phyloP scores from a whole-genome alignment of 768 basidiomycete species.

The Suillus hirtellus region DNA sequence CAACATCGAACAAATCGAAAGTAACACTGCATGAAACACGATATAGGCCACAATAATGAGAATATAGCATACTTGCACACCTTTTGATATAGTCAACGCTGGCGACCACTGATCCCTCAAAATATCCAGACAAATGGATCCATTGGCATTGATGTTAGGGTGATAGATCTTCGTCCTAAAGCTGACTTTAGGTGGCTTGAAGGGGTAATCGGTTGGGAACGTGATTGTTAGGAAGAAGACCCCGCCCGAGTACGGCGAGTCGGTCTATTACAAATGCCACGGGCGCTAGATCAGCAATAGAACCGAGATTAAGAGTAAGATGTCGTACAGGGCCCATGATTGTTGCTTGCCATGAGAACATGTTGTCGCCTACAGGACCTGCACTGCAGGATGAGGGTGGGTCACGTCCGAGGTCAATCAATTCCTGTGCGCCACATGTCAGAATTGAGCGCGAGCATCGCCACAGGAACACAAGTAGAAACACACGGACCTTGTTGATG shows the following conservation, averaged over 20 bases:
- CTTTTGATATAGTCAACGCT: constrained; percentile 98
- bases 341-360: constrained; percentile 99
- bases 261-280: constrained; percentile 57
- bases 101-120: constrained; percentile 99
- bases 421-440: constrained; percentile 62
- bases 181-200: constrained; percentile 99
- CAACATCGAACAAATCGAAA: constrained; percentile 99
- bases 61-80: constrained; percentile 42
- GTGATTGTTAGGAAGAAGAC: constrained; percentile 97
- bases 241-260: constrained; percentile 97
- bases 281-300: constrained; percentile 20
- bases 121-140: constrained; percentile 98
- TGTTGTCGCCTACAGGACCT: constrained; percentile 95
- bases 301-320: constrained; percentile 8
- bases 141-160: constrained; percentile 99
- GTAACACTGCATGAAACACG: constrained; percentile 58
- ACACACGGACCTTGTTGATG: constrained; percentile 88
- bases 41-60: constrained; percentile 11
- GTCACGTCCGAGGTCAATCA: constrained; percentile 98
- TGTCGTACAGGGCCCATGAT: constrained; percentile 96
- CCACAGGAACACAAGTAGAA: constrained; percentile 14
- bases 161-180: constrained; percentile 99
- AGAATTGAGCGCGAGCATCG: constrained; percentile 19
- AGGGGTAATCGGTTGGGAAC: constrained; percentile 98
- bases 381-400: constrained; percentile 99